Base-by-base conservation (phyloP, 192 early-diverging fungal species). In the Gonapodya sp. region DNA sequence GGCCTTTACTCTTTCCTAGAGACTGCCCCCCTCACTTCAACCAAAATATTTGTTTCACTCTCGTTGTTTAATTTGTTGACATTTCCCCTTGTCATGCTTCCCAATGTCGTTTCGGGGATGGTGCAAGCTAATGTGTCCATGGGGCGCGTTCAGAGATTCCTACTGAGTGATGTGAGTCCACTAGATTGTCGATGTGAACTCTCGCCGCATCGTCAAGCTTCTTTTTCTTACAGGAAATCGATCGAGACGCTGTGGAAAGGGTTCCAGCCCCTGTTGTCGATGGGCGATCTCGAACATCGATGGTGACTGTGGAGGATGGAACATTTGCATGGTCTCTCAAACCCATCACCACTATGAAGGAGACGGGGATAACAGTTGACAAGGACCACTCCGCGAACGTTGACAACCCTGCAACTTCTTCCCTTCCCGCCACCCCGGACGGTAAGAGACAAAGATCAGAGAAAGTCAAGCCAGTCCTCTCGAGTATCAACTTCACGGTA, bases 1-100 rank as follows among this genome's bases (percentile, higher is more conserved):
- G 86, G 90, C 0, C 83, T 95, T 24, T 99, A 94, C 80, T 87
- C 91, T 1, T 34, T 90, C 16, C 84, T 93, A 31, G 89, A 88
- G n/a, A 83, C 86, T 79, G 83, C 87, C 80, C 89, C 91, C 78
- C 31, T 77, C 8, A 77, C 75, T 2, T 32, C 30, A 16, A 77
- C 18, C 8, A 18, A 34, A 18, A 77, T 77, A 14, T 99, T 99
- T 84, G 95, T 95, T 0, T 91, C 95, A 0, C 86, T 99, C 73
- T 88, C 96, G 0, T 87, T 99, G 2, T 97, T 99, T 89, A 96
- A 96, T 85, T 86, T 97, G 73, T 84, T 98, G 32, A 93, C 93
- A 83, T 96, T 96, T 86, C 96, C 97, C 72, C 88, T 97, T 73
- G 80, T 88, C 73, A 89, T 94, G 36, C 94, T 98, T 82, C 96